Evolutionary conservation across 169 alveolate species (phyloP), one percentile per base, ranked within the genome.

Genomic region (Cryptosporidium canis): DNA sequence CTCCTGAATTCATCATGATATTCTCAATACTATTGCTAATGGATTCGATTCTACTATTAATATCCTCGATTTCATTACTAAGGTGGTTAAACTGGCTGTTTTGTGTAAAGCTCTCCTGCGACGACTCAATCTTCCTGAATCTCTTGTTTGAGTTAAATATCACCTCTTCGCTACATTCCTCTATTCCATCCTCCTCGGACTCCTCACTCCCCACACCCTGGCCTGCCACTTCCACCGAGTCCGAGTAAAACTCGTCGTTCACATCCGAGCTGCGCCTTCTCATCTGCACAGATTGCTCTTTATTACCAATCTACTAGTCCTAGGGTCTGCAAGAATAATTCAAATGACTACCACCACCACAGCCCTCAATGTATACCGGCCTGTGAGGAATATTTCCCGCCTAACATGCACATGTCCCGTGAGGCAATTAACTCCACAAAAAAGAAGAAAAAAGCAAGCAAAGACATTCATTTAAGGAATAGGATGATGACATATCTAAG

Each of bases 61-160:
- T 70, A 51, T 21, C 47, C 33, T 27, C 67, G 31, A 70, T 70
- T 70, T 70, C 84, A 51, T 29, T 70, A 47, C 16, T 70, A 18
- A 70, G 39, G 39, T 70, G 21, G 12, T 48, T 70, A 70, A 70
- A 70, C 16, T 39, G 33, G 24, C 66, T 48, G 53, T 70, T 70
- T 29, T 67, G 83, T n/a, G 83, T 67, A 41, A 9, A 67, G 55
- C 66, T 67, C 24, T 67, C 83, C 29, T 67, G 83, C 29, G 83
- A 67, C 18, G 83, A 67, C 24, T 67, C 83, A 45, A 41, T 31
- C 44, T 45, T 67, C 24, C 45, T 67, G 33, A 67, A 27, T 44
- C 83, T 67, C 14, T 67, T 67, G 33, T 67, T 33, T 2, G 83
- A 67, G 11, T 14, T 67, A 3, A 41, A 9, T 33, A 45, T 47